Conservation (phyloP, 345 rosid genomes). For the Citrus hindsii region DNA sequence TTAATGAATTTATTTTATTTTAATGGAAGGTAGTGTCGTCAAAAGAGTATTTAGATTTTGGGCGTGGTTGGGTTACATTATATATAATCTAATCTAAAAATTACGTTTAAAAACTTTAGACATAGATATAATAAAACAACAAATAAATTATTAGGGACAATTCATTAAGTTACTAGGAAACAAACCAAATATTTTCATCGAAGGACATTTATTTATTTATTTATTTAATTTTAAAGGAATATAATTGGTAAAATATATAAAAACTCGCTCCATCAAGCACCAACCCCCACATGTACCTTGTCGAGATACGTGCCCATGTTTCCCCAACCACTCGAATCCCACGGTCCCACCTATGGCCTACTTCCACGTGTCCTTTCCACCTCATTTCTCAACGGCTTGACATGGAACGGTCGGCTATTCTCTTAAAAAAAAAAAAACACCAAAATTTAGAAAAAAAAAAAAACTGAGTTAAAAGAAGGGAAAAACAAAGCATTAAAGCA, state of each 20-base stretch:
- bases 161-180: no score
- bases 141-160: no score
- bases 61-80: no score
- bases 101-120: no score
- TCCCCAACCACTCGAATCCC: background rate
- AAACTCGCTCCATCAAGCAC: background rate
- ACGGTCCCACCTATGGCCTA: background rate
- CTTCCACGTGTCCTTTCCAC: conserved; percentile 13
- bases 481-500: background rate
- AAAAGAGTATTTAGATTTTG: background rate
- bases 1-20: no score
- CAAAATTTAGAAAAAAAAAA: no score
- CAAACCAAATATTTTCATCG: no score
- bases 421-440: no score
- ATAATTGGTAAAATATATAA: background rate
- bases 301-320: conserved; percentile 16
- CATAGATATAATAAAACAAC: no score
- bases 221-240: background rate
- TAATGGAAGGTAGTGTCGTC: background rate
- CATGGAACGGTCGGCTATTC: background rate
- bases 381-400: background rate
- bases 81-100: no score
- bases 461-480: background rate
- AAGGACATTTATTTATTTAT: background rate
- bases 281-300: conserved; percentile 24